Conservation (phyloP, 768 basidiomycete species). For the Lactifluus subvellereus region DNA sequence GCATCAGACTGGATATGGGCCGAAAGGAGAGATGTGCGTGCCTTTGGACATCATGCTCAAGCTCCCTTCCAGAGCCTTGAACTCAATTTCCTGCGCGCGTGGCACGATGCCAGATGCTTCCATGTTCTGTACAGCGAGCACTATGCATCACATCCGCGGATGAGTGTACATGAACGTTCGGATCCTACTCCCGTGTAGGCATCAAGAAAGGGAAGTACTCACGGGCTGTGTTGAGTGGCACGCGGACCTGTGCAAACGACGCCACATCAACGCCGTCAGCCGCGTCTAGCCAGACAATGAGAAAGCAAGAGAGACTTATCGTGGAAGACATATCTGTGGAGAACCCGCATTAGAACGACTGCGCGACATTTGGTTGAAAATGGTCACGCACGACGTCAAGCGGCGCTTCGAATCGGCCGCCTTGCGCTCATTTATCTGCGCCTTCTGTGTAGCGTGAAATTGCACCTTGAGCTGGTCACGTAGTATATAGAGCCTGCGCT, state of each 20-base stretch:
- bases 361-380: conserved; percentile 21
- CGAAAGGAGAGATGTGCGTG: conserved; percentile 25
- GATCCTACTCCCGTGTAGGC: background rate
- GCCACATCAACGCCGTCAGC: conserved; percentile 23
- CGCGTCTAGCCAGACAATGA: conserved; percentile 30
- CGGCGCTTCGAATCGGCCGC: conserved; percentile 76
- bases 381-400: conserved; percentile 62
- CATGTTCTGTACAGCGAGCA: conserved; percentile 90
- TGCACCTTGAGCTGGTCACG: conserved; percentile 51
- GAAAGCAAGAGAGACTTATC: conserved; percentile 45
- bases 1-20: conserved; percentile 9
- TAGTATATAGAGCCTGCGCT: conserved; percentile 44
- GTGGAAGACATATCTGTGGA: conserved; percentile 64
- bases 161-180: background rate
- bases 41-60: conserved; percentile 88
- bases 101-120: conserved; percentile 69
- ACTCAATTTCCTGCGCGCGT: conserved; percentile 79
- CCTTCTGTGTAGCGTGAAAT: conserved; percentile 56
- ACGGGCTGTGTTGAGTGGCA: conserved; percentile 73
- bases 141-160: conserved; percentile 21
- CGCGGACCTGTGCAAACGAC: conserved; percentile 57
- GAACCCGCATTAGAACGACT: background rate
- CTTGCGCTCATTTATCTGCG: conserved; percentile 56
- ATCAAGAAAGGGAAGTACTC: conserved; percentile 18
- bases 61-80: conserved; percentile 76